Percentiles rank a stretch among this genome's conserved stretches.
Evolutionary conservation across 768 basidiomycete species (phyloP).

Genomic region (Leccinum variicolor): DNA sequence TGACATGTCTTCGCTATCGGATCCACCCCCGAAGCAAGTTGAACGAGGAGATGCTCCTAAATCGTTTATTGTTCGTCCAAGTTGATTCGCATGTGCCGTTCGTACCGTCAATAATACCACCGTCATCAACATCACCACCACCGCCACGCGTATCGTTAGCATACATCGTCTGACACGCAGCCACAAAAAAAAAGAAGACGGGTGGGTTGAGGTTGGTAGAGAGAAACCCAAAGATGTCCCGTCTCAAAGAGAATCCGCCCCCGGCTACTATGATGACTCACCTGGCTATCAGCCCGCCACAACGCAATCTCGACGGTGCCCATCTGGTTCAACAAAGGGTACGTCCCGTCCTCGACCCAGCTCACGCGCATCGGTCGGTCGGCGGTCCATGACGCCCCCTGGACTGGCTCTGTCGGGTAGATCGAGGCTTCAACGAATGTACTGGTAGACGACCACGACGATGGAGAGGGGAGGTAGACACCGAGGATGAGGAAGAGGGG

Average conservation of each 20-base stretch:
- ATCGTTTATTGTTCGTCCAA: neutral
- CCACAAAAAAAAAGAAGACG: neutral
- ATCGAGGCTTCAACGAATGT: conserved; percentile 33
- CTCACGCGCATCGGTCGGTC: conserved; percentile 40
- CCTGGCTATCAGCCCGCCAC: conserved; percentile 27
- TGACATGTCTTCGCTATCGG: conserved; percentile 25
- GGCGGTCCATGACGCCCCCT: conserved; percentile 41
- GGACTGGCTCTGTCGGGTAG: conserved; percentile 50
- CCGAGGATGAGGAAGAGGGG: neutral
- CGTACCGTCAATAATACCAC: neutral
- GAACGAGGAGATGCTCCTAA: conserved; percentile 36
- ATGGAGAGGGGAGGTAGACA: conserved; percentile 3
- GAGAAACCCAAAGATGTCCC: neutral
- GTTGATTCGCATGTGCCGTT: neutral
- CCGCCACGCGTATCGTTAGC: neutral
- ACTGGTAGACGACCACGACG: neutral
- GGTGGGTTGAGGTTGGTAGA: neutral
- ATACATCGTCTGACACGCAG: neutral
- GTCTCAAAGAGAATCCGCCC: neutral
- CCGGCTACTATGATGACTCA: neutral
- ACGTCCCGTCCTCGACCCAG: conserved; percentile 49
- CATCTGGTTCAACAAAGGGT: conserved; percentile 42
- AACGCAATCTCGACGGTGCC: conserved; percentile 45
- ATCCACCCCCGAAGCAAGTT: conserved; percentile 43
- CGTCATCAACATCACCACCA: neutral